Evolutionary conservation across 1,284 basidiomycete genomes (phyloP).

Genomic region (Athelia sp.): DNA sequence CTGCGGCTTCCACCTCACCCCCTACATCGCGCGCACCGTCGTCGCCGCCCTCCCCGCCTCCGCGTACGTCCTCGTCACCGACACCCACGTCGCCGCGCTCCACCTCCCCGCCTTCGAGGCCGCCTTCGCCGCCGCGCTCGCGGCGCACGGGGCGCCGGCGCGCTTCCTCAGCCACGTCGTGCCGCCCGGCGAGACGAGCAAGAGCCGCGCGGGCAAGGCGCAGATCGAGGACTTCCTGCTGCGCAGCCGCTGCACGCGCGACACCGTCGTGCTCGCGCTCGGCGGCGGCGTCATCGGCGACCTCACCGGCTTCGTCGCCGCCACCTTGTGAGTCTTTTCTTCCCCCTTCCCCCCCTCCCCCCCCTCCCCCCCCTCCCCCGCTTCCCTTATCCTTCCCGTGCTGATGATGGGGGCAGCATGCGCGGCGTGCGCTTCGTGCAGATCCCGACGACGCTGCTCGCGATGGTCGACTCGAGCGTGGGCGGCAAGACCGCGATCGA

Average conservation of each 20-base stretch:
- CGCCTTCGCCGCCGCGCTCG: conserved; percentile 56
- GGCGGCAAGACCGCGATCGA: conserved; percentile 99
- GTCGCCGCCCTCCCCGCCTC: conserved; percentile 74
- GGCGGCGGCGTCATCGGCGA: conserved; percentile 98
- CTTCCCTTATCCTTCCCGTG: neutral
- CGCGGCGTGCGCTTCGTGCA: conserved; percentile 91
- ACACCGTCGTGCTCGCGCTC: conserved; percentile 90
- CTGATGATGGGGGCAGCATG: no score
- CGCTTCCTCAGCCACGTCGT: conserved; percentile 81
- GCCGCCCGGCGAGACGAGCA: conserved; percentile 89
- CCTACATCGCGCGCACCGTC: conserved; percentile 83
- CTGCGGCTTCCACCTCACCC: conserved; percentile 86
- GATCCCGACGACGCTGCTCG: conserved; percentile 93
- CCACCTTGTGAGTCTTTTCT: conserved; percentile 80
- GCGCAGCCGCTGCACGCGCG: conserved; percentile 84
- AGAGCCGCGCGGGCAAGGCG: conserved; percentile 90
- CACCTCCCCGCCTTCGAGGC: conserved; percentile 67
- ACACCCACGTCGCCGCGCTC: conserved; percentile 81
- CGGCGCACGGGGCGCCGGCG: conserved; percentile 32
- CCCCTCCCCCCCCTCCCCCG: conserved; percentile 21
- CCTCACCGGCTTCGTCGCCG: conserved; percentile 92
- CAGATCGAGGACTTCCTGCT: conserved; percentile 94
- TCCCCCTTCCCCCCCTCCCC: neutral
- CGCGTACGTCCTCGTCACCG: conserved; percentile 91
- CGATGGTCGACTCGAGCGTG: conserved; percentile 98